phyloP scores from a whole-genome alignment of 2,329 filamentous ascomycete genomes.

The Alternaria infectoria region DNA sequence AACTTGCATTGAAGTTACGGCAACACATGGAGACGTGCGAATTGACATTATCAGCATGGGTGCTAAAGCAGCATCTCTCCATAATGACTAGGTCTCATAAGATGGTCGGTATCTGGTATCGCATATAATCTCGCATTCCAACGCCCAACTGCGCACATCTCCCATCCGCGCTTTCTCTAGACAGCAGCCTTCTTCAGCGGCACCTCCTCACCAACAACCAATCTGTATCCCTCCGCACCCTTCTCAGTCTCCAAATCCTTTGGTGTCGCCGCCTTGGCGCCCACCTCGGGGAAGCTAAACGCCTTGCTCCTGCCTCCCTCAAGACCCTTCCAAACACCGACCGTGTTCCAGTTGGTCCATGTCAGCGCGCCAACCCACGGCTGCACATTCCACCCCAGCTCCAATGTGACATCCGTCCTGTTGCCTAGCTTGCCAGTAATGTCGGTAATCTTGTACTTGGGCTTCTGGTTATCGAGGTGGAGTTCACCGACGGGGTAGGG shows the following conservation, averaged over 20 bases:
- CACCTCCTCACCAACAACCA: conserved; percentile 47
- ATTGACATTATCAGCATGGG: too few species aligned
- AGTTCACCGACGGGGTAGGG: conserved; percentile 68
- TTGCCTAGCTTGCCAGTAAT: conserved; percentile 79
- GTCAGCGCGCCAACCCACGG: conserved; percentile 91
- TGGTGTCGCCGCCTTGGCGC: conserved; percentile 65
- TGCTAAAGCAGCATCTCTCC: too few species aligned
- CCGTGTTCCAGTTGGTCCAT: conserved; percentile 66
- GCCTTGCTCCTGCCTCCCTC: conserved; percentile 67
- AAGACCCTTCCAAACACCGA: conserved; percentile 70
- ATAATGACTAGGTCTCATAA: too few species aligned
- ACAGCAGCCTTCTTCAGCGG: conserved; percentile 27
- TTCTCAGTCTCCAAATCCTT: conserved; percentile 57
- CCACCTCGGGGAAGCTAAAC: conserved; percentile 71
- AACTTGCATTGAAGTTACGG: too few species aligned
- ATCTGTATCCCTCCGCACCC: conserved; percentile 56
- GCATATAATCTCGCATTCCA: too few species aligned
- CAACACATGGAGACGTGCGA: too few species aligned
- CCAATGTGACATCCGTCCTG: conserved; percentile 74
- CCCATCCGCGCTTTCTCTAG: background rate
- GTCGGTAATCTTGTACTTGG: conserved; percentile 97
- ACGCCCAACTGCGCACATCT: too few species aligned
- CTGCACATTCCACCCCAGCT: conserved; percentile 94
- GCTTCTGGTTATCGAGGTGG: conserved; percentile 80
- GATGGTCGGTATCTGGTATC: too few species aligned